These are phyloP conservation scores for Phallus indusiatus DNA, from an alignment of 768 basidiomycete genomes.

Conservation along the genomic window DNA sequence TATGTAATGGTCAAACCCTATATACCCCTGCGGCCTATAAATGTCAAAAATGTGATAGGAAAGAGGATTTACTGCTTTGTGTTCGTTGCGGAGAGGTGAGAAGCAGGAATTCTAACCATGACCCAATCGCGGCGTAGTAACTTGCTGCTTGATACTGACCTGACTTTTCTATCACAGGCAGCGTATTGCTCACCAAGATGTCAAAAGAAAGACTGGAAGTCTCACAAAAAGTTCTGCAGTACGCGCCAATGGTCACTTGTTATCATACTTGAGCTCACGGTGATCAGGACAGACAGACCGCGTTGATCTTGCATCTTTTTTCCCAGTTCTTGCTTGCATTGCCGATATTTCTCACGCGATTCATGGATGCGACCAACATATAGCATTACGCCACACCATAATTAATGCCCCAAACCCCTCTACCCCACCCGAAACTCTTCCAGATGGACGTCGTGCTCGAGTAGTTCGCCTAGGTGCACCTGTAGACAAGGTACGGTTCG, in stretches of 20 bases:
- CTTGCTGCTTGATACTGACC: neutral
- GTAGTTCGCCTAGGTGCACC: neutral
- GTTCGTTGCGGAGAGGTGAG: constrained; percentile 17
- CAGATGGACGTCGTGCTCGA: neutral
- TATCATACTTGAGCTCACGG: too few relatives aligned
- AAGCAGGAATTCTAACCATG: too few relatives aligned
- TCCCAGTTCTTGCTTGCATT: constrained; percentile 23
- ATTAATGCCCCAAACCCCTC: neutral
- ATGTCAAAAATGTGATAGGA: constrained; percentile 12
- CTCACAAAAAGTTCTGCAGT: constrained; percentile 23
- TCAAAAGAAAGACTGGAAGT: constrained; percentile 23
- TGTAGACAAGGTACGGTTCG: neutral
- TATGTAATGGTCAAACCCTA: too few relatives aligned
- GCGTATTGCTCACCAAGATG: constrained; percentile 27
- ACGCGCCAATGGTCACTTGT: neutral
- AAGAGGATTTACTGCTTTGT: constrained; percentile 10
- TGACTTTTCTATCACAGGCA: neutral
- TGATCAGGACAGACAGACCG: constrained; percentile 25
- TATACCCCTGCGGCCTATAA: neutral
- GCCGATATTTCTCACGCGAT: constrained; percentile 14
- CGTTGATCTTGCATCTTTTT: constrained; percentile 23
- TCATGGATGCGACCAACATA: constrained; percentile 9
- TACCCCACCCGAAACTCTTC: neutral
- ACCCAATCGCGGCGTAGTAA: neutral
- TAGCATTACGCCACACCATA: constrained; percentile 17